Evolutionary conservation across 305 asterid genomes (phyloP).

Genomic region (Fraxinus angustifolia): DNA sequence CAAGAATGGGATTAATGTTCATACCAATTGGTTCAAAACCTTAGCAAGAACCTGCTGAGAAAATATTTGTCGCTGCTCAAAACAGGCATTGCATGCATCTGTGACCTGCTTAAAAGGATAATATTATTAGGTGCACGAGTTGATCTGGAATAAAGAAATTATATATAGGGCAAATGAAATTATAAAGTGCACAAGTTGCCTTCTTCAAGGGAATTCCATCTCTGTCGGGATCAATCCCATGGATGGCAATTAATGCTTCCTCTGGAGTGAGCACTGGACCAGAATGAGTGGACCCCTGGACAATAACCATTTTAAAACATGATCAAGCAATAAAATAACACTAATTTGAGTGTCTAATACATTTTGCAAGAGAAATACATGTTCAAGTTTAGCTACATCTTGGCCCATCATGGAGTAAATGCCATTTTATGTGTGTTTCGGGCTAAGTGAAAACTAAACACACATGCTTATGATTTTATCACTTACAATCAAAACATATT

Average conservation of each 20-base stretch:
- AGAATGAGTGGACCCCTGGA: conserved; percentile 68
- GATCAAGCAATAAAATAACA: conserved; percentile 16
- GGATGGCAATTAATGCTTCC: conserved; percentile 94
- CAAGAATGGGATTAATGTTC: conserved; percentile 13
- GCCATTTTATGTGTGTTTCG: not conserved
- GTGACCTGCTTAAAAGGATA: conserved; percentile 62
- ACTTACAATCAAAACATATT: not conserved
- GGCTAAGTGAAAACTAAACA: conserved; percentile 1
- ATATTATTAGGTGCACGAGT: conserved; percentile 24
- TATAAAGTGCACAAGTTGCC: conserved; percentile 35
- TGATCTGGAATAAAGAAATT: conserved; percentile 21
- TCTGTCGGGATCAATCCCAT: conserved; percentile 86
- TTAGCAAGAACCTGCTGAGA: conserved; percentile 94
- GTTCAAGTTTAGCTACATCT: not conserved
- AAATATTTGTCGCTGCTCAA: conserved; percentile 80
- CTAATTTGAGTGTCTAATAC: not conserved
- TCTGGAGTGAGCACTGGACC: conserved; percentile 78
- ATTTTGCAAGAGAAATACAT: not conserved
- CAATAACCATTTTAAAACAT: conserved; percentile 26
- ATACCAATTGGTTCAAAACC: conserved; percentile 95
- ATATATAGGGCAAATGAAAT: conserved; percentile 18
- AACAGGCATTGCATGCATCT: conserved; percentile 97
- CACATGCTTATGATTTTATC: not conserved
- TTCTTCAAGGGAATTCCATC: conserved; percentile 91
- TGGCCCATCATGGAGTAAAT: conserved; percentile 1